Conservation (phyloP, 768 basidiomycete species). For the Mycena rosella region DNA sequence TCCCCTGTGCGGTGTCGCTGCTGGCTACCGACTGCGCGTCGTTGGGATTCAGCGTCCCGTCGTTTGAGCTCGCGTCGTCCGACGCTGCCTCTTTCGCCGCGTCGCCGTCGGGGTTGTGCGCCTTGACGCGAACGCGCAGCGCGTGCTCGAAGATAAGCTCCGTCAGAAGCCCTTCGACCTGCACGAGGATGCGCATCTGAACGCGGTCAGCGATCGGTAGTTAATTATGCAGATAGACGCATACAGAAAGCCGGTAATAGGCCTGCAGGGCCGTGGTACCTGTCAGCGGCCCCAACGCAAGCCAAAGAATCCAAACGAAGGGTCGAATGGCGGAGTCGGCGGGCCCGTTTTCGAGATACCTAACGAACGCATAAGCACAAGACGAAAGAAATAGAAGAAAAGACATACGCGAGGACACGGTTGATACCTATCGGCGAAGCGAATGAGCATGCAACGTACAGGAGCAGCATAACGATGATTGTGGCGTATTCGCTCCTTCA, state of each 20-base stretch:
- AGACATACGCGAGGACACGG: constrained; percentile 22
- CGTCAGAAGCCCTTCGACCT: constrained; percentile 41
- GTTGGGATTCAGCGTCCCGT: constrained; percentile 10
- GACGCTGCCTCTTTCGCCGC: constrained; percentile 4
- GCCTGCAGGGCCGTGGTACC: constrained; percentile 54
- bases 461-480: constrained; percentile 22
- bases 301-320: constrained; percentile 62
- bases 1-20: constrained; percentile 30
- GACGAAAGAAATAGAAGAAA: constrained; percentile 25
- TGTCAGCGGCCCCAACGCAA: constrained; percentile 52
- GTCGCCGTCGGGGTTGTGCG: constrained; percentile 38
- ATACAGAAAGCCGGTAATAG: constrained; percentile 48
- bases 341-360: constrained; percentile 59
- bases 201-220: neutral
- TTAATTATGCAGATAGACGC: neutral
- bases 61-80: neutral
- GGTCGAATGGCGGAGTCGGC: constrained; percentile 56
- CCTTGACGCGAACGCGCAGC: constrained; percentile 66
- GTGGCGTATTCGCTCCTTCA: constrained; percentile 25
- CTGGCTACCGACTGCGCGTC: constrained; percentile 36
- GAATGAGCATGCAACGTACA: constrained; percentile 32
- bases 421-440: constrained; percentile 36
- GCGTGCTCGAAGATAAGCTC: constrained; percentile 45
- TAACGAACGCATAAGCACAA: neutral
- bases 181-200: constrained; percentile 38